Evolutionary conservation across 495 filamentous ascomycete species (phyloP), one percentile per base, ranked within the genome.

Genomic region (Aspergillus steynii): DNA sequence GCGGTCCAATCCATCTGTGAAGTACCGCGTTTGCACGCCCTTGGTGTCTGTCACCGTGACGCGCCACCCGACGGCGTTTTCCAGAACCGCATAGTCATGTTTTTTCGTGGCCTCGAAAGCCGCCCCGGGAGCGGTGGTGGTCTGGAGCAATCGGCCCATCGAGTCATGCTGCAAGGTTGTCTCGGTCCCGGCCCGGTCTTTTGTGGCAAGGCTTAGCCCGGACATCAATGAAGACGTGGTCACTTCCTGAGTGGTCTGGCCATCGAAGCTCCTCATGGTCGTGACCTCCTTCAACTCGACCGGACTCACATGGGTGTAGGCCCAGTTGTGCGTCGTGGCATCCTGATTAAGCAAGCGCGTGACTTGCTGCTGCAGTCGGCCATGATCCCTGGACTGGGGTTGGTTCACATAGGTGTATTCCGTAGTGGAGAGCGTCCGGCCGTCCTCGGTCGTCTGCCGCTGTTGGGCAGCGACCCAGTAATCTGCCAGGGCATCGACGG

Each of bases 21-120:
- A 26, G 8, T 61, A 51, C 4, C 25, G 52, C n/a, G 59, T 56
- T 20, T 56, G 59, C 14, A 61, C 59, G 14, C 59, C 59, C 28
- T 61, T 50, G 29, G 20, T 20, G 20, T 20, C 20, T 20, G 20
- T 20, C 20, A 20, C 20, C 20, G 20, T 20, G 20, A 20, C 20
- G 20, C 20, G 20, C 20, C 20, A 20, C 20, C 20, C 20, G 20
- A 20, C 20, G 20, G 20, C 20, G 20, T 20, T 20, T 20, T 20
- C 20, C 20, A 20, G 20, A 20, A 20, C 20, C 20, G 20, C 20
- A 20, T 20, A 20, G 20, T 20, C 20, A 20, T 20, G 20, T 20
- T 20, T 20, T 20, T 20, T 20, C 20, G 20, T 20, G 20, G 20
- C 20, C 20, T 20, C 20, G 20, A 20, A 20, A 20, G 20, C 20